Evolutionary conservation across 2,329 filamentous ascomycete genomes (phyloP).

Genomic region (Furcasterigmium furcatum): DNA sequence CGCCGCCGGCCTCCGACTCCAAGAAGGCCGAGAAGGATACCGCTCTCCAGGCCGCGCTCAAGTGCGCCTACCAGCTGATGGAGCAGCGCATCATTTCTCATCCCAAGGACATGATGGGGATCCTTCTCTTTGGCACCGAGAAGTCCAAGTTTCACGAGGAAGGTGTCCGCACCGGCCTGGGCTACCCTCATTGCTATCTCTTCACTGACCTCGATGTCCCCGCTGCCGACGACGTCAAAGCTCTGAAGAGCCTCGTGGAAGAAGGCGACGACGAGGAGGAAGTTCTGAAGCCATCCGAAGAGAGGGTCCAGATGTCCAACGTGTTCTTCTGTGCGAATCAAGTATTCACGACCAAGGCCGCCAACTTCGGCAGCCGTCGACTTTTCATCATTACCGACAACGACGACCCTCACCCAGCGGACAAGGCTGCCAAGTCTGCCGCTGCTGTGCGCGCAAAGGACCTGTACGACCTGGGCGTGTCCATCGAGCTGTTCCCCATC

Average conservation of each 20-base stretch:
- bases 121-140: slow-evolving; percentile 86
- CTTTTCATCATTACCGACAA: slow-evolving; percentile 97
- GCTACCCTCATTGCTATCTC: slow-evolving; percentile 90
- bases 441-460: slow-evolving; percentile 90
- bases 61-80: slow-evolving; percentile 94
- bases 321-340: slow-evolving; percentile 94
- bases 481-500: slow-evolving; percentile 91
- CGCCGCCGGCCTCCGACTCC: slow-evolving; percentile 58
- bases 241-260: slow-evolving; percentile 71
- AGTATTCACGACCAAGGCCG: slow-evolving; percentile 90
- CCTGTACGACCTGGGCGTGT: slow-evolving; percentile 87
- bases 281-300: slow-evolving; percentile 66
- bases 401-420: slow-evolving; percentile 74
- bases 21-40: slow-evolving; percentile 80
- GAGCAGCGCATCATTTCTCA: slow-evolving; percentile 97
- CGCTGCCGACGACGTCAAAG: slow-evolving; percentile 81
- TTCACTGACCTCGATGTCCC: slow-evolving; percentile 86
- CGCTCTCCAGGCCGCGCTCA: slow-evolving; percentile 77
- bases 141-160: slow-evolving; percentile 75
- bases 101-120: slow-evolving; percentile 95
- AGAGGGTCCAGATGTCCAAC: slow-evolving; percentile 78
- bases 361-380: slow-evolving; percentile 88
- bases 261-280: slow-evolving; percentile 69
- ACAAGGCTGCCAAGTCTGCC: slow-evolving; percentile 70
- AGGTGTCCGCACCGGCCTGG: slow-evolving; percentile 54